Conservation (phyloP, 805 yeast genomes). For the Maudiozyma serrabonitensis region DNA sequence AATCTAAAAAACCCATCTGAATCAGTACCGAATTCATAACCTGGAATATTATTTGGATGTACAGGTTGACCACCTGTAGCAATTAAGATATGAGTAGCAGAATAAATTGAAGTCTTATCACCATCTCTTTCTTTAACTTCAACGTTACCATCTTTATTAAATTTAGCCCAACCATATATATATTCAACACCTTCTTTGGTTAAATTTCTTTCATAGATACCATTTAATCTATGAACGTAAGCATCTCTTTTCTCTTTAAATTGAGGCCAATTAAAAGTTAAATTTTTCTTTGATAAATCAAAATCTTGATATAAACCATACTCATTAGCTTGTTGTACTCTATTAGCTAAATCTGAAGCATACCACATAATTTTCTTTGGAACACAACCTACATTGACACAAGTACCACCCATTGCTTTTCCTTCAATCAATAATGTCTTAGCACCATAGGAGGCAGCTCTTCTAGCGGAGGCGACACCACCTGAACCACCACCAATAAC, state of each 20-base stretch:
- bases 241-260: constrained; percentile 90
- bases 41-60: constrained; percentile 58
- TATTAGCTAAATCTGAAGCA: constrained; percentile 81
- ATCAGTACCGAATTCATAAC: constrained; percentile 72
- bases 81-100: constrained; percentile 75
- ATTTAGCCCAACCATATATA: constrained; percentile 78
- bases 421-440: constrained; percentile 77
- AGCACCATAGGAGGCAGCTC: constrained; percentile 92
- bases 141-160: constrained; percentile 59
- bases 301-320: constrained; percentile 68
- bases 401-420: constrained; percentile 86
- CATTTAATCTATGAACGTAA: constrained; percentile 76
- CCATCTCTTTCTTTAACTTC: constrained; percentile 63
- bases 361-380: constrained; percentile 99
- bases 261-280: constrained; percentile 69
- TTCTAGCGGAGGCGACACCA: constrained; percentile 96
- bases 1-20: constrained; percentile 88
- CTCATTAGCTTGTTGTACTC: constrained; percentile 61
- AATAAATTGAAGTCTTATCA: constrained; percentile 45
- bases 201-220: constrained; percentile 84
- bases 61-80: constrained; percentile 91
- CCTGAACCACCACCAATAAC: constrained; percentile 99
- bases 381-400: constrained; percentile 98
- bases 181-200: constrained; percentile 82
- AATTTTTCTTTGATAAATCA: constrained; percentile 38